Percentiles rank a stretch among this genome's conserved stretches.
Evolutionary conservation across 2,329 filamentous ascomycete species (phyloP).

Genomic region (Raffaelea deltoideospora): DNA sequence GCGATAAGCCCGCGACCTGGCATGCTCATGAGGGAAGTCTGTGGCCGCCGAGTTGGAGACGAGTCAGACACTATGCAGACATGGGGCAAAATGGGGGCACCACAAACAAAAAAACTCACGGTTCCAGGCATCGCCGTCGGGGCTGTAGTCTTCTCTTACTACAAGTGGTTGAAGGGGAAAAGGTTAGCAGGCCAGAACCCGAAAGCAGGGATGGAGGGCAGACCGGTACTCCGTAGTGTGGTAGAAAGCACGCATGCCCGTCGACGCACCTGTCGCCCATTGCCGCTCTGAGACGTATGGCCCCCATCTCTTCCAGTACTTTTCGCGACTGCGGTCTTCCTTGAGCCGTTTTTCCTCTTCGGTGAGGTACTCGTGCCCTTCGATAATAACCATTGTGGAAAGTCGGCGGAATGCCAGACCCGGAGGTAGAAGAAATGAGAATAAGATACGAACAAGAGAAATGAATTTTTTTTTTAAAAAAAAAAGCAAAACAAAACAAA

Average conservation of each 20-base stretch:
- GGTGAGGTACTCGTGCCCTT: slow-evolving; percentile 73
- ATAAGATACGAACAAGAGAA: no score
- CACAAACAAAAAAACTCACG: slow-evolving; percentile 43
- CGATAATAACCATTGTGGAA: slow-evolving; percentile 67
- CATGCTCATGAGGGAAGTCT: slow-evolving; percentile 93
- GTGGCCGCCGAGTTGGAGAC: no score
- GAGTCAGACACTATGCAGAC: not conserved
- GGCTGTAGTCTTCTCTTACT: slow-evolving; percentile 64
- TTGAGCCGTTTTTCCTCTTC: slow-evolving; percentile 83
- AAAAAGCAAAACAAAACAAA: no score
- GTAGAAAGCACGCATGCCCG: no score
- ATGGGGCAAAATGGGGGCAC: not conserved
- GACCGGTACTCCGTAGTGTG: no score
- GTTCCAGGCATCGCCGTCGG: slow-evolving; percentile 88
- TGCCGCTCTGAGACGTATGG: slow-evolving; percentile 87
- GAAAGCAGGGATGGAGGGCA: no score
- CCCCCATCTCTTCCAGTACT: slow-evolving; percentile 99
- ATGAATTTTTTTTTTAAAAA: no score
- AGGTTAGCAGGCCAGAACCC: slow-evolving; percentile 1
- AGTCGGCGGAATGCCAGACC: not conserved
- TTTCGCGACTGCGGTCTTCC: slow-evolving; percentile 65
- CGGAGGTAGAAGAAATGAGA: not conserved
- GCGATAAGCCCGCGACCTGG: slow-evolving; percentile 73
- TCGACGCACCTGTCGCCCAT: slow-evolving; percentile 73
- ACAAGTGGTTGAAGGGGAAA: slow-evolving; percentile 1